These are phyloP conservation scores for Fraxinus angustifolia DNA, from an alignment of 305 asterid genomes.

Conservation along the genomic window DNA sequence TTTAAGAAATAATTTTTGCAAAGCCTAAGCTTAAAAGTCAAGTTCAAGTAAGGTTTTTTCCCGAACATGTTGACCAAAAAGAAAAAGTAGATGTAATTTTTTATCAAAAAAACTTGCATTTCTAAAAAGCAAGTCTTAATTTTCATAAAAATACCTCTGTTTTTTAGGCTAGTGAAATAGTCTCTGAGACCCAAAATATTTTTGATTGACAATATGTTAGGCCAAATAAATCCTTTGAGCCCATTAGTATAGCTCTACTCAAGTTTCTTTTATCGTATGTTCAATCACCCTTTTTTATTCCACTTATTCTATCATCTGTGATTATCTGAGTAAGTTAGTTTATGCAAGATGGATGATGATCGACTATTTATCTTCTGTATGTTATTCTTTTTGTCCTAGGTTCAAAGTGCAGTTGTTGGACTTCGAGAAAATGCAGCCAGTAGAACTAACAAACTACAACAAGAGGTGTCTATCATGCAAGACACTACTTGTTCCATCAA, in stretches of 20 bases:
- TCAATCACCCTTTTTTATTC: background rate
- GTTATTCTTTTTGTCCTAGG: conserved; percentile 41
- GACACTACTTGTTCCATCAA: conserved; percentile 62
- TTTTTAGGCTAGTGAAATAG: background rate
- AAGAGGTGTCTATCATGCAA: conserved; percentile 89
- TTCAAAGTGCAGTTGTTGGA: conserved; percentile 65
- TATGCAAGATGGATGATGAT: background rate
- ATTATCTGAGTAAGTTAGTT: background rate
- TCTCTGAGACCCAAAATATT: background rate
- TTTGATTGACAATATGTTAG: background rate
- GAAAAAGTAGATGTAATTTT: background rate
- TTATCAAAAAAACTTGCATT: background rate
- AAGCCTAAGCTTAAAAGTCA: background rate
- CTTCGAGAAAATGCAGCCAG: conserved; percentile 76
- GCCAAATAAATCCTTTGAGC: background rate
- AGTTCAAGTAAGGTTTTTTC: background rate
- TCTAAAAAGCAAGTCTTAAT: background rate
- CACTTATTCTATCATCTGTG: background rate
- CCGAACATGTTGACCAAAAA: background rate
- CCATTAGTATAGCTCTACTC: background rate
- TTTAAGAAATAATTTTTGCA: background rate
- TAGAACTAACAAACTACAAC: conserved; percentile 67
- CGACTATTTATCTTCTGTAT: background rate
- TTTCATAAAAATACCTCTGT: background rate
- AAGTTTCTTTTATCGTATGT: background rate